Base-by-base conservation (phyloP, 768 basidiomycete genomes). In the Asterophora parasitica region DNA sequence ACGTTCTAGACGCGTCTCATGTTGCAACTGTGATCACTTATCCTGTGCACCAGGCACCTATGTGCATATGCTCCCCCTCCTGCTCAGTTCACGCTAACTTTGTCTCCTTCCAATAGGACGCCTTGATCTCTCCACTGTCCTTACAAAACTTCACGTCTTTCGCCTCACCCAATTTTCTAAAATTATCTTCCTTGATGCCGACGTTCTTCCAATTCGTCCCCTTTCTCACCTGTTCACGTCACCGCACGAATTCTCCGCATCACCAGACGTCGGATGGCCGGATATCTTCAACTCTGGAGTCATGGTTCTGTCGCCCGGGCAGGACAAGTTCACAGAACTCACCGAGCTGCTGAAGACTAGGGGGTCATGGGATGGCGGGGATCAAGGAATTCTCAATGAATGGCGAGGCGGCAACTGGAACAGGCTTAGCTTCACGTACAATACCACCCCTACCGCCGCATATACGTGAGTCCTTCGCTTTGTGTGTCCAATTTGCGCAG, bases 281-380 rank as follows among this genome's bases (percentile, higher is more conserved):
- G 96, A 99, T 67, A 94, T 96, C 52, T 99, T 99, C 74, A 99
- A 99, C 65, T 95, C 94, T 17, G 96, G 96, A 32, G 84, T 98
- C 38, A 77, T 99, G 68, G 92, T 98, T 42, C 67, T 92, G 31
- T 75, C 79, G 44, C 93, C 93, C 1, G 82, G 83, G 8, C 77
- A 88, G 56, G 81, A 84, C 53, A 92, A 93, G 61, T 99, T 95
- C 64, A 70, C 75, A 6, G 76, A 86, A 43, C 72, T 98, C 48
- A 76, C 74, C 51, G 68, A 76, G 12, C 74, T 96, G 48, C 73
- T 93, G 51, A 79, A 82, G 52, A 68, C 80, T 13, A 86, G 85
- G 58, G 95, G 93, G 12, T 86, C 83, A 37, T 97, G 94, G 86
- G 95, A 97, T 60, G 96, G 96, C 7, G 96, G 92, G n/a, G 96